phyloP scores from a whole-genome alignment of 2,329 filamentous ascomycete genomes.

The Fusarium sp. region DNA sequence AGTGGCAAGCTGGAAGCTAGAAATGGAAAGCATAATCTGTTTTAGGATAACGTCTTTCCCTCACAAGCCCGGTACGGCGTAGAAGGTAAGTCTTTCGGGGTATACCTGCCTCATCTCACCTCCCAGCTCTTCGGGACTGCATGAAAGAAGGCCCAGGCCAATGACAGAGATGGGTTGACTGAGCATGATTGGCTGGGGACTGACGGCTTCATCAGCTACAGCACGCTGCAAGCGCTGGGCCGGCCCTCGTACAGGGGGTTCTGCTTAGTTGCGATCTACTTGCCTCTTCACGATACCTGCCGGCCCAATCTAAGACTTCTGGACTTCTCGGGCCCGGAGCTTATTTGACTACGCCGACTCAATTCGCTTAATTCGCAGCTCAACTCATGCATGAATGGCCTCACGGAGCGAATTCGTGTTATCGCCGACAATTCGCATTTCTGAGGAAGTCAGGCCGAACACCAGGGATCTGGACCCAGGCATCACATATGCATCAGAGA shows the following conservation, averaged over 20 bases:
- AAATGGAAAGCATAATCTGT: slow-evolving; percentile 36
- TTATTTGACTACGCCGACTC: slow-evolving; percentile 21
- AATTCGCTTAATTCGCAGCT: neutral
- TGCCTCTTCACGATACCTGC: slow-evolving; percentile 8
- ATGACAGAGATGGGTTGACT: slow-evolving; percentile 9
- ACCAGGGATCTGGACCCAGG: neutral
- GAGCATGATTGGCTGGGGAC: neutral
- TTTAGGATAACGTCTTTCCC: slow-evolving; percentile 28
- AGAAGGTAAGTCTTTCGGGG: slow-evolving; percentile 6
- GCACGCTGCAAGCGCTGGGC: slow-evolving; percentile 33
- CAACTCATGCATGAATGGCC: slow-evolving; percentile 1
- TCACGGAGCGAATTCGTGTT: neutral
- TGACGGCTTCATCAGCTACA: slow-evolving; percentile 37
- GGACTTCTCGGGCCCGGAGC: slow-evolving; percentile 23
- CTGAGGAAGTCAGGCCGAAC: neutral
- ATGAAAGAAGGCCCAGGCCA: slow-evolving; percentile 1
- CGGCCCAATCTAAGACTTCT: slow-evolving; percentile 9
- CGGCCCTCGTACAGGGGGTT: slow-evolving; percentile 4
- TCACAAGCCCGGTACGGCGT: slow-evolving; percentile 1
- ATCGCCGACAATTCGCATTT: neutral
- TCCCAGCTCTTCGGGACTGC: slow-evolving; percentile 15
- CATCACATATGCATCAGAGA: neutral
- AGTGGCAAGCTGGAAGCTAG: slow-evolving; percentile 34
- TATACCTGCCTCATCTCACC: slow-evolving; percentile 16
- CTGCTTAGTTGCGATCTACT: neutral